Percentiles rank a stretch among this genome's conserved stretches.
Conservation (phyloP, 2,329 filamentous ascomycete species). For the Clonostachys byssicola region DNA sequence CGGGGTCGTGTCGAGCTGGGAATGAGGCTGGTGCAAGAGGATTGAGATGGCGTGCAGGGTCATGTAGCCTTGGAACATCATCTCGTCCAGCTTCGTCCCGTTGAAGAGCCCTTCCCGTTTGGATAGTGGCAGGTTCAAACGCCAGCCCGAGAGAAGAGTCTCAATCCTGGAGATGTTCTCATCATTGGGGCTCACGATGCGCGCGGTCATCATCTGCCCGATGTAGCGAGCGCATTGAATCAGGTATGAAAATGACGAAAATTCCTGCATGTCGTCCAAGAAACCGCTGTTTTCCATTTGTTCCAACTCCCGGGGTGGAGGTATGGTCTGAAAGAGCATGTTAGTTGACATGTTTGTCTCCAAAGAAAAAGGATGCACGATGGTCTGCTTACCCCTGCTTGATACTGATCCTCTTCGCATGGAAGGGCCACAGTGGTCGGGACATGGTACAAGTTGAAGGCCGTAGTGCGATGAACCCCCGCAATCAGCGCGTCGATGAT, state of each 20-base stretch:
- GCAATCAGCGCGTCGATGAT: slow-evolving; percentile 83
- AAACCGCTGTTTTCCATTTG: slow-evolving; percentile 79
- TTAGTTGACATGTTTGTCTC: not conserved
- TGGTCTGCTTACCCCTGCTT: slow-evolving; percentile 43
- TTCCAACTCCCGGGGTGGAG: slow-evolving; percentile 58
- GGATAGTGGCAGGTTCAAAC: slow-evolving; percentile 68
- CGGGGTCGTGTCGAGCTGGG: slow-evolving; percentile 64
- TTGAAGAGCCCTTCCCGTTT: slow-evolving; percentile 65
- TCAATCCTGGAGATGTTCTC: slow-evolving; percentile 48
- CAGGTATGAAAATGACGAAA: slow-evolving; percentile 82
- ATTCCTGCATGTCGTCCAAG: slow-evolving; percentile 61
- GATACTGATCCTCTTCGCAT: slow-evolving; percentile 76
- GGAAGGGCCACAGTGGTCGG: slow-evolving; percentile 68
- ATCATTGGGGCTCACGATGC: slow-evolving; percentile 47
- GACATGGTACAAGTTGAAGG: slow-evolving; percentile 66
- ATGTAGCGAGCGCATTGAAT: slow-evolving; percentile 78
- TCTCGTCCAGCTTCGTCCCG: slow-evolving; percentile 74
- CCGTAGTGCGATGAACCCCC: slow-evolving; percentile 70
- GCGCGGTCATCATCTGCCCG: slow-evolving; percentile 65
- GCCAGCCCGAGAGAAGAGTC: slow-evolving; percentile 65
- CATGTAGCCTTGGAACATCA: slow-evolving; percentile 90
- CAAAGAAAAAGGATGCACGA: not conserved
- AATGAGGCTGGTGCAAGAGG: slow-evolving; percentile 75
- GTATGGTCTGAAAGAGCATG: slow-evolving; percentile 39
- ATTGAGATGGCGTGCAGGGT: slow-evolving; percentile 65